These are phyloP conservation scores for Simplicillium aogashimaense DNA, from an alignment of 2,329 filamentous ascomycete genomes.

Conservation along the genomic window DNA sequence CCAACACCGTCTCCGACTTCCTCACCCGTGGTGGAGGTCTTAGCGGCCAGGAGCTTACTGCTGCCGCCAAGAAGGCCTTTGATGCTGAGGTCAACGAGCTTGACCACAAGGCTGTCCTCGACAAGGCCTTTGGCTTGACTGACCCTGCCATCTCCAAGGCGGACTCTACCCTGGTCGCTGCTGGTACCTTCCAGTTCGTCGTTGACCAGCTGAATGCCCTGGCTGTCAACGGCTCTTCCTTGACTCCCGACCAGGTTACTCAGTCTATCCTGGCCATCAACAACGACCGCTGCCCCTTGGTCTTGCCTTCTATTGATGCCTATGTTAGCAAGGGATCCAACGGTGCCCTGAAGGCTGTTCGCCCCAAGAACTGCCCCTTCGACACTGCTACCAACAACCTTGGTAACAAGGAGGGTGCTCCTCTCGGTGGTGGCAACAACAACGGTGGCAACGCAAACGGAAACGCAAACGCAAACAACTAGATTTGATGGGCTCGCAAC, in stretches of 20 bases:
- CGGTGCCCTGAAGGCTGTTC: too few species aligned
- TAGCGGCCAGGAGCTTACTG: constrained; percentile 2
- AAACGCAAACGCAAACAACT: too few species aligned
- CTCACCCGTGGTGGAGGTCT: constrained; percentile 7
- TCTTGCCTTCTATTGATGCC: constrained; percentile 6
- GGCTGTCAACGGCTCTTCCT: constrained; percentile 1
- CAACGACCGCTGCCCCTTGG: constrained; percentile 4
- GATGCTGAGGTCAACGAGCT: constrained; percentile 9
- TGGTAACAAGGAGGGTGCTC: too few species aligned
- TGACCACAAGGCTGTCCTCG: constrained; percentile 9
- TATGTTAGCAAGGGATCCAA: not conserved
- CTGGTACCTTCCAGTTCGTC: constrained; percentile 8
- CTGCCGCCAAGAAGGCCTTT: constrained; percentile 3
- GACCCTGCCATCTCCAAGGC: constrained; percentile 5
- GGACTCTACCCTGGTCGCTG: constrained; percentile 5
- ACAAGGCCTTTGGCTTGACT: not conserved
- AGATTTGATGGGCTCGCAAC: too few species aligned
- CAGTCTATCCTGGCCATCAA: constrained; percentile 6
- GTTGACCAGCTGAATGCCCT: constrained; percentile 6
- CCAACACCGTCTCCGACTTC: constrained; percentile 7
- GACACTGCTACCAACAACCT: too few species aligned
- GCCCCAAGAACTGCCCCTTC: too few species aligned
- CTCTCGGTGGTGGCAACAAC: too few species aligned
- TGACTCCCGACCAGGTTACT: constrained; percentile 4
- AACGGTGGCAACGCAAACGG: too few species aligned